phyloP scores from a whole-genome alignment of 2,329 filamentous ascomycete species.

The Stenocarpella maydis region DNA sequence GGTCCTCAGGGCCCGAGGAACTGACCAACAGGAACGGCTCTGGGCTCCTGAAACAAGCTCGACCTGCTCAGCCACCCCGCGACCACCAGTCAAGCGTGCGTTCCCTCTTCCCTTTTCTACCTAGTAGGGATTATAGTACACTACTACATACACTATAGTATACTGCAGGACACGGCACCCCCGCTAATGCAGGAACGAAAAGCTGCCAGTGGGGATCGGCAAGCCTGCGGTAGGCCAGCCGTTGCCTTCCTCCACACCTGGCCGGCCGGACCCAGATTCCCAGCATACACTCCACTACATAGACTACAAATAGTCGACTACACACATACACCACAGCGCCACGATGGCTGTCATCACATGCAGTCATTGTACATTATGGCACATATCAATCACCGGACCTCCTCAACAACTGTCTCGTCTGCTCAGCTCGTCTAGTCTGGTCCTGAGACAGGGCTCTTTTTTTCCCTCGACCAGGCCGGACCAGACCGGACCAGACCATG shows the following conservation, averaged over 20 bases:
- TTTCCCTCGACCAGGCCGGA: background rate
- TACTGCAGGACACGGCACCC: background rate
- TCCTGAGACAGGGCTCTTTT: background rate
- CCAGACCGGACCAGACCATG: background rate
- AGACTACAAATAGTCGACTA: no score
- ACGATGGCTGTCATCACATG: background rate
- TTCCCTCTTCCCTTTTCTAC: background rate
- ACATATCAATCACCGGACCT: background rate
- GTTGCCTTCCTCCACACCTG: background rate
- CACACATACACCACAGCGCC: conserved; percentile 3
- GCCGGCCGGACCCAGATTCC: conserved; percentile 9
- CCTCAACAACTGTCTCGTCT: background rate
- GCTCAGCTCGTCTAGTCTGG: background rate
- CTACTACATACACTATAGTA: no score
- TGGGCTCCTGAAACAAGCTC: conserved; percentile 28
- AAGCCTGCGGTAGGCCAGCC: conserved; percentile 18
- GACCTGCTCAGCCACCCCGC: conserved; percentile 35
- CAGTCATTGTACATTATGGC: background rate
- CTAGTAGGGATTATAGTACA: no score
- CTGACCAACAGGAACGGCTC: conserved; percentile 21
- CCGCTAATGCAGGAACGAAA: conserved; percentile 35
- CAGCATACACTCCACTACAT: background rate
- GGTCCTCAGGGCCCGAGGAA: background rate
- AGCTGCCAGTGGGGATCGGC: conserved; percentile 15
- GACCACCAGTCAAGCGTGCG: background rate